Evolutionary conservation across 108 stramenopile species (phyloP).

Genomic region (Pseudonitzschia multiseries): DNA sequence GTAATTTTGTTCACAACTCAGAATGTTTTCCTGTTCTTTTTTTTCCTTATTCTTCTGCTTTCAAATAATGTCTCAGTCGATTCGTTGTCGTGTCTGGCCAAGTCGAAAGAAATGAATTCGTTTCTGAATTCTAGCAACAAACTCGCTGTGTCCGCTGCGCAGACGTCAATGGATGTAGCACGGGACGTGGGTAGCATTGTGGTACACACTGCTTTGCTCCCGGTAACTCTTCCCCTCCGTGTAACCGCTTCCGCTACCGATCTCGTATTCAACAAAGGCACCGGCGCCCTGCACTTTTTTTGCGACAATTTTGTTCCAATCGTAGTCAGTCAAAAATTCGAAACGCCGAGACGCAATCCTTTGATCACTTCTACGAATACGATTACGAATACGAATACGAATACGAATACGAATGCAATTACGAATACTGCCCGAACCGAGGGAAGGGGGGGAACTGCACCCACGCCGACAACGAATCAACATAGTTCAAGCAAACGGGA

Average conservation of each 20-base stretch:
- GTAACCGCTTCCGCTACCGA: slow-evolving; percentile 32
- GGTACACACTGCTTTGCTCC: slow-evolving; percentile 40
- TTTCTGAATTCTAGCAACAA: slow-evolving; percentile 32
- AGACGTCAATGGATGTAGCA: slow-evolving; percentile 20
- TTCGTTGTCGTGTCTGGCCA: slow-evolving; percentile 22
- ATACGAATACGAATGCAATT: no score
- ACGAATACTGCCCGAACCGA: neutral
- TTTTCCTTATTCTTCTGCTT: neutral
- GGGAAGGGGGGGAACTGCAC: neutral
- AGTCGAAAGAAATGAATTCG: slow-evolving; percentile 40
- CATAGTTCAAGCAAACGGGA: slow-evolving; percentile 7
- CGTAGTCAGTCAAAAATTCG: neutral
- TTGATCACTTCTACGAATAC: neutral
- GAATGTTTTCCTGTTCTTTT: neutral
- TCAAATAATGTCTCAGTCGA: neutral
- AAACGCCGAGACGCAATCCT: slow-evolving; percentile 1
- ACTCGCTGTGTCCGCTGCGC: slow-evolving; percentile 15
- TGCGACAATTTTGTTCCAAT: neutral
- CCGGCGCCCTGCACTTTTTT: slow-evolving; percentile 18
- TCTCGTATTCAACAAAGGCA: slow-evolving; percentile 21
- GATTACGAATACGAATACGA: no score
- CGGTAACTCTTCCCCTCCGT: slow-evolving; percentile 45
- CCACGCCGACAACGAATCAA: slow-evolving; percentile 2
- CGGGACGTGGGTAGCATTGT: slow-evolving; percentile 23
- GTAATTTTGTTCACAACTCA: slow-evolving; percentile 5